phyloP scores from a whole-genome alignment of 495 filamentous ascomycete genomes.

The Penicillium parvum region DNA sequence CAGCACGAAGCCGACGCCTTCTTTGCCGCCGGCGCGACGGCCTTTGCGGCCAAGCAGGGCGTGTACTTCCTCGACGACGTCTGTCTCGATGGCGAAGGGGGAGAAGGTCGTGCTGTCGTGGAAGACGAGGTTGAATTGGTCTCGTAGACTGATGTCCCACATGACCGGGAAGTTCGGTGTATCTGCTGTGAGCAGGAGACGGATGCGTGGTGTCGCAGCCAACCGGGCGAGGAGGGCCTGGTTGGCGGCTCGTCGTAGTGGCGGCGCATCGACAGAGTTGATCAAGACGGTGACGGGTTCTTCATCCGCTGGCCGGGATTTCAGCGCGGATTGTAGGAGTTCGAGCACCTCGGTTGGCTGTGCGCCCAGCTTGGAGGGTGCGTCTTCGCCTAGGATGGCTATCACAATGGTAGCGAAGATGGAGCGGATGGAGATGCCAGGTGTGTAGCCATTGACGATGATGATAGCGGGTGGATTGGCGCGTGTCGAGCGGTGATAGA shows the following conservation, averaged over 20 bases:
- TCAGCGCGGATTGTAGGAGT: slow-evolving; percentile 56
- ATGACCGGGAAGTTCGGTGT: slow-evolving; percentile 81
- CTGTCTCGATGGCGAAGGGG: slow-evolving; percentile 64
- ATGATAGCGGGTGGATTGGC: slow-evolving; percentile 57
- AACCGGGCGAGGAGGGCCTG: slow-evolving; percentile 75
- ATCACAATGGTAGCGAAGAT: slow-evolving; percentile 69
- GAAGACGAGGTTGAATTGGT: slow-evolving; percentile 79
- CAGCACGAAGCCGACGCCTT: slow-evolving; percentile 88
- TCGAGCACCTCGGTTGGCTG: slow-evolving; percentile 64
- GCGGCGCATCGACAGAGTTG: slow-evolving; percentile 76
- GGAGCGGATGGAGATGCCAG: slow-evolving; percentile 69
- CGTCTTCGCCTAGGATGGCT: slow-evolving; percentile 56
- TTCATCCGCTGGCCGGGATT: slow-evolving; percentile 34
- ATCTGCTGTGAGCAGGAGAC: slow-evolving; percentile 76
- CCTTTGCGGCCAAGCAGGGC: slow-evolving; percentile 79
- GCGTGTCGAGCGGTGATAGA: slow-evolving; percentile 46
- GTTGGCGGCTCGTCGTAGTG: slow-evolving; percentile 64
- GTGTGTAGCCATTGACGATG: slow-evolving; percentile 83
- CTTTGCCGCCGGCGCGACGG: slow-evolving; percentile 78
- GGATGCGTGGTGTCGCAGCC: slow-evolving; percentile 67
- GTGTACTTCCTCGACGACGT: slow-evolving; percentile 83
- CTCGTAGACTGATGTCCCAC: slow-evolving; percentile 79
- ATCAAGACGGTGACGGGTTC: slow-evolving; percentile 64
- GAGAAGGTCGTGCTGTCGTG: slow-evolving; percentile 92
- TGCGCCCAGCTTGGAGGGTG: slow-evolving; percentile 52